phyloP scores from a whole-genome alignment of 805 yeast species.

The Pichia membranifaciens region DNA sequence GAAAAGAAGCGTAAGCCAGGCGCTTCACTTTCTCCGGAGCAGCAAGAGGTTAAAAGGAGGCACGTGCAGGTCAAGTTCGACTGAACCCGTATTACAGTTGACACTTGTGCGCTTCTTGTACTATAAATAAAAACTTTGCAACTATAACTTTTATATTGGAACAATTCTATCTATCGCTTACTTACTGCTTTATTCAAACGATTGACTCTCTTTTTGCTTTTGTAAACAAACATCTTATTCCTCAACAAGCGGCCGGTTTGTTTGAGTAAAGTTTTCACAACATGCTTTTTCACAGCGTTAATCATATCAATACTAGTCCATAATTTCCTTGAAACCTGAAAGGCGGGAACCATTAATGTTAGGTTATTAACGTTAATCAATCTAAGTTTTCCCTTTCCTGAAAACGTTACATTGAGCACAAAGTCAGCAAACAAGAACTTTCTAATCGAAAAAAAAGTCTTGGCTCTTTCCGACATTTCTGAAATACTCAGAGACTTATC shows the following conservation, averaged over 20 bases:
- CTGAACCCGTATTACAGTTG: slow-evolving; percentile 2
- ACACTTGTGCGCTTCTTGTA: no score
- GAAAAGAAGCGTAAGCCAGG: slow-evolving; percentile 25
- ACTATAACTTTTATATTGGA: no score
- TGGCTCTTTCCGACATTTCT: slow-evolving; percentile 71
- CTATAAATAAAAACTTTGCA: no score
- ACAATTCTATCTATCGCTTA: not conserved
- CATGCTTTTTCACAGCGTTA: slow-evolving; percentile 52
- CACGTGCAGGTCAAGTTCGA: slow-evolving; percentile 32
- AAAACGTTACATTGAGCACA: slow-evolving; percentile 63
- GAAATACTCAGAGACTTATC: not conserved
- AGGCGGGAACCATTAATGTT: slow-evolving; percentile 55
- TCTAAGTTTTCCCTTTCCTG: slow-evolving; percentile 64
- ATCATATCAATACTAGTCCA: slow-evolving; percentile 72
- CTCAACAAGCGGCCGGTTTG: slow-evolving; percentile 75
- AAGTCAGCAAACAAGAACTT: slow-evolving; percentile 47
- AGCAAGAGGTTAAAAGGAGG: slow-evolving; percentile 26
- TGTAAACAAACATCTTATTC: slow-evolving; percentile 48
- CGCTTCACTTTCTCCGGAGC: slow-evolving; percentile 18
- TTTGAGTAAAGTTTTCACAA: slow-evolving; percentile 50
- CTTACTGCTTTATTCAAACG: not conserved
- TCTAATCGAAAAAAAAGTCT: slow-evolving; percentile 63
- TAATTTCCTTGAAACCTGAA: slow-evolving; percentile 53
- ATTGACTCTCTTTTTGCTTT: slow-evolving; percentile 13
- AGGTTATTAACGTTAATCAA: slow-evolving; percentile 76